Percentiles rank a stretch among this genome's conserved stretches.
These are phyloP conservation scores for Aspergillus indologenus DNA, from an alignment of 495 filamentous ascomycete genomes.

Conservation along the genomic window DNA sequence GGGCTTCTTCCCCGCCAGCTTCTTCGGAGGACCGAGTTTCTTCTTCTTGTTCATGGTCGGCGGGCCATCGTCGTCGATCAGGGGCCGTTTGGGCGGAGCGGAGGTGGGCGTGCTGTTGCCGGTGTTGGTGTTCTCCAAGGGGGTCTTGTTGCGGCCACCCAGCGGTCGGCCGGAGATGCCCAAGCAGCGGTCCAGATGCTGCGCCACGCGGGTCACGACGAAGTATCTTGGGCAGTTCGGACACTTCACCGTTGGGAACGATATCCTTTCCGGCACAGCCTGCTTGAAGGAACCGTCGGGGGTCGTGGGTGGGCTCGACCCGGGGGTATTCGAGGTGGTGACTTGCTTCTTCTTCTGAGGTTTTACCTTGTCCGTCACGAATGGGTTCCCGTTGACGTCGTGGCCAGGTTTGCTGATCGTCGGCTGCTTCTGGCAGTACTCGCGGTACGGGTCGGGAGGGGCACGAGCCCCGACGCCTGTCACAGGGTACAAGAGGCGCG, in stretches of 20 bases:
- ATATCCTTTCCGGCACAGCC: constrained; percentile 50
- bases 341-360: constrained; percentile 51
- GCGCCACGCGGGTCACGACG: constrained; percentile 59
- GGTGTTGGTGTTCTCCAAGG: constrained; percentile 35
- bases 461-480: constrained; percentile 58
- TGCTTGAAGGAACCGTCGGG: constrained; percentile 40
- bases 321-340: constrained; percentile 51
- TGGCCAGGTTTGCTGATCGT: constrained; percentile 69
- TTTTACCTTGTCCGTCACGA: constrained; percentile 55
- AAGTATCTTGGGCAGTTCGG: constrained; percentile 60
- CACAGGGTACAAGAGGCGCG: constrained; percentile 60
- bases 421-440: constrained; percentile 75
- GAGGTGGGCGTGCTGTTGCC: constrained; percentile 37
- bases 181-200: constrained; percentile 79
- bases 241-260: constrained; percentile 71
- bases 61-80: constrained; percentile 38
- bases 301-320: constrained; percentile 44
- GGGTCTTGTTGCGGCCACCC: constrained; percentile 55
- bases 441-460: constrained; percentile 55
- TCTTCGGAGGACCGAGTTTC: constrained; percentile 42
- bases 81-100: constrained; percentile 37
- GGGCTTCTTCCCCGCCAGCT: constrained; percentile 38
- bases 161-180: constrained; percentile 65
- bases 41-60: constrained; percentile 45
- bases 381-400: constrained; percentile 82